Conservation (phyloP, 164 flowering plant genomes). For the Umbilicus rupestris region DNA sequence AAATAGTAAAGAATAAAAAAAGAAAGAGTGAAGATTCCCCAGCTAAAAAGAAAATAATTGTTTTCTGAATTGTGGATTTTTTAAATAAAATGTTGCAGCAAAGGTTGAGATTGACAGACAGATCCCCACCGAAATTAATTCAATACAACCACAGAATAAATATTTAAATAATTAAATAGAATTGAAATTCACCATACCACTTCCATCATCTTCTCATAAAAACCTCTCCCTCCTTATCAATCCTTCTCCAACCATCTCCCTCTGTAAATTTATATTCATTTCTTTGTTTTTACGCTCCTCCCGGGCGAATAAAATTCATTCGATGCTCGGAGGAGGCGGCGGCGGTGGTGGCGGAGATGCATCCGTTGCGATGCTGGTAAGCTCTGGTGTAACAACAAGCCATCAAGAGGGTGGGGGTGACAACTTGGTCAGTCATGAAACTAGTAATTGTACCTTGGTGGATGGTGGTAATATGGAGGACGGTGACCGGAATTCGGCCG, state of each 20-base stretch:
- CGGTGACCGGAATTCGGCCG: slow-evolving; percentile 37
- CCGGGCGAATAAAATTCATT: too few species aligned
- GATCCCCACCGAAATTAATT: slow-evolving; percentile 48
- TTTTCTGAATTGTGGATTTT: neutral
- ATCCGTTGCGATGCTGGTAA: neutral
- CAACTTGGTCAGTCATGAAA: neutral
- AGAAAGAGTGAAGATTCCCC: slow-evolving; percentile 24
- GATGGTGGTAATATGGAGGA: slow-evolving; percentile 20
- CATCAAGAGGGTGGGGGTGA: slow-evolving; percentile 1
- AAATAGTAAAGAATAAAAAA: slow-evolving; percentile 5
- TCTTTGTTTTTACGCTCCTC: slow-evolving; percentile 18
- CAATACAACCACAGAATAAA: slow-evolving; percentile 1
- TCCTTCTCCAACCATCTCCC: slow-evolving; percentile 29
- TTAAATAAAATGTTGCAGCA: slow-evolving; percentile 4
- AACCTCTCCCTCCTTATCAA: slow-evolving; percentile 23
- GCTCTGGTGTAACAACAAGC: neutral
- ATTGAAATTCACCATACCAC: slow-evolving; percentile 38
- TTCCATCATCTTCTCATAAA: slow-evolving; percentile 27
- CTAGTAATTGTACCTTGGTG: neutral
- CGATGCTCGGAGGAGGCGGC: slow-evolving; percentile 24
- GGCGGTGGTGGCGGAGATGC: slow-evolving; percentile 16
- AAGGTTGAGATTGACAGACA: slow-evolving; percentile 37
- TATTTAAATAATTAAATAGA: slow-evolving; percentile 18
- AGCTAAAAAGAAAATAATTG: slow-evolving; percentile 15
- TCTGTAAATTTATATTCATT: slow-evolving; percentile 9